These are phyloP conservation scores for Coprinopsis cinerea DNA, from an alignment of 768 basidiomycete species.

Conservation along the genomic window DNA sequence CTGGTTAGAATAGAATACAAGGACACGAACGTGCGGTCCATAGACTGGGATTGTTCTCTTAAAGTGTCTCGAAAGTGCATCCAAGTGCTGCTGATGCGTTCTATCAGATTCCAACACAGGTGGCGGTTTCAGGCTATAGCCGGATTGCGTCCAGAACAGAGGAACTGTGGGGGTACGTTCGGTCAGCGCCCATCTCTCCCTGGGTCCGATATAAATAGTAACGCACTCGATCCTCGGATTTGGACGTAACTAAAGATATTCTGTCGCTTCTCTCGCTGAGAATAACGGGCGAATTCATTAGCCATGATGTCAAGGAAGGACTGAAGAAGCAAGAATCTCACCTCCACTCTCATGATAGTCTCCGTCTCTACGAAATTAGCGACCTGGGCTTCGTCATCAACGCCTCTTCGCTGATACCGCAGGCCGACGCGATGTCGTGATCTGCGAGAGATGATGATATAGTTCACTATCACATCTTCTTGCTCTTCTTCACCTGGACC, in stretches of 20 bases:
- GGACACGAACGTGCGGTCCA: slow-evolving; percentile 62
- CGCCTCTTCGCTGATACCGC: slow-evolving; percentile 89
- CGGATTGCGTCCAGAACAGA: slow-evolving; percentile 87
- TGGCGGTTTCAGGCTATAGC: slow-evolving; percentile 83
- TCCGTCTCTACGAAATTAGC: slow-evolving; percentile 98
- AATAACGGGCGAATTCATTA: neutral
- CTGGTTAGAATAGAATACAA: neutral
- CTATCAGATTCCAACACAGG: slow-evolving; percentile 71
- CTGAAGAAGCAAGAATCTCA: slow-evolving; percentile 25
- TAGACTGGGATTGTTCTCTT: slow-evolving; percentile 57
- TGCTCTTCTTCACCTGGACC: slow-evolving; percentile 16
- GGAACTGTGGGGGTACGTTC: slow-evolving; percentile 81
- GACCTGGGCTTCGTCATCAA: slow-evolving; percentile 89
- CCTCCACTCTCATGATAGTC: slow-evolving; percentile 79
- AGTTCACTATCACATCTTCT: slow-evolving; percentile 57
- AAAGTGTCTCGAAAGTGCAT: slow-evolving; percentile 71
- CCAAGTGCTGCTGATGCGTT: slow-evolving; percentile 65
- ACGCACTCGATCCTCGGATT: slow-evolving; percentile 83
- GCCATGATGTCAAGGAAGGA: neutral
- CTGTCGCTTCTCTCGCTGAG: slow-evolving; percentile 62
- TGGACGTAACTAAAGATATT: slow-evolving; percentile 90
- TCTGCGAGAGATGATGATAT: slow-evolving; percentile 79
- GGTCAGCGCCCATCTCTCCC: too few relatives aligned
- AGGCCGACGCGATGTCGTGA: slow-evolving; percentile 88
- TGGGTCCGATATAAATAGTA: slow-evolving; percentile 5